A percentile compares a stretch with the other conserved stretches of the same genome.
Conservation (phyloP, 2,329 filamentous ascomycete species). For the Pseudocercospora fijiensis region DNA sequence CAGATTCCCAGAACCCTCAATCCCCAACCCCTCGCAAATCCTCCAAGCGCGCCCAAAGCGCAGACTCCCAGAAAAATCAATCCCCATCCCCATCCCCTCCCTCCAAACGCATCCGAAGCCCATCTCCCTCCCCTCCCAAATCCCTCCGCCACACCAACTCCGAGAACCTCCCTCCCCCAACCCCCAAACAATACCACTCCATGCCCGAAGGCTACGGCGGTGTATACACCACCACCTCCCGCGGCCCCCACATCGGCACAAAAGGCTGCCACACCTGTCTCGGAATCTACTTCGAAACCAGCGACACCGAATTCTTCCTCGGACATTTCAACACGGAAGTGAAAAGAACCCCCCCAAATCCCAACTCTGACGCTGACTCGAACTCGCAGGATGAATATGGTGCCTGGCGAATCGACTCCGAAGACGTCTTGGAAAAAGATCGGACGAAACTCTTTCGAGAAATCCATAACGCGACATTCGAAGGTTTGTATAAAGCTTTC, state of each 20-base stretch:
- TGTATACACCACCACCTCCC: neutral
- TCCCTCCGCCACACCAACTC: no score
- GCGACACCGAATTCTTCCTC: neutral
- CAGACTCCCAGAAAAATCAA: neutral
- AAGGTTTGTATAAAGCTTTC: neutral
- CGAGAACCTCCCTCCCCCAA: no score
- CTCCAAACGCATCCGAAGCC: neutral
- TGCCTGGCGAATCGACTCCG: neutral
- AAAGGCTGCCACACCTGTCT: neutral
- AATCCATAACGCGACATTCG: neutral
- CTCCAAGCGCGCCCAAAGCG: neutral
- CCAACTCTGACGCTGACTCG: neutral
- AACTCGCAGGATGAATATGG: neutral
- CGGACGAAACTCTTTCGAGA: neutral
- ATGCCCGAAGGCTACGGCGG: neutral
- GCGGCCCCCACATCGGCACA: neutral
- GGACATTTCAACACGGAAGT: neutral
- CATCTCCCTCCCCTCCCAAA: neutral
- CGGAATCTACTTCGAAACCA: neutral
- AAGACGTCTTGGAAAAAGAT: neutral
- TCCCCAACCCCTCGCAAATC: neutral
- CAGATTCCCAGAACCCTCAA: neutral
- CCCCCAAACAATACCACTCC: neutral
- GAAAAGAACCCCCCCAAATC: no score
- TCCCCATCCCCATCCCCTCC: neutral